Evolutionary conservation across 2,329 filamentous ascomycete species (phyloP), one percentile per base, ranked within the genome.

Genomic region (Pestalotiopsis sp.): DNA sequence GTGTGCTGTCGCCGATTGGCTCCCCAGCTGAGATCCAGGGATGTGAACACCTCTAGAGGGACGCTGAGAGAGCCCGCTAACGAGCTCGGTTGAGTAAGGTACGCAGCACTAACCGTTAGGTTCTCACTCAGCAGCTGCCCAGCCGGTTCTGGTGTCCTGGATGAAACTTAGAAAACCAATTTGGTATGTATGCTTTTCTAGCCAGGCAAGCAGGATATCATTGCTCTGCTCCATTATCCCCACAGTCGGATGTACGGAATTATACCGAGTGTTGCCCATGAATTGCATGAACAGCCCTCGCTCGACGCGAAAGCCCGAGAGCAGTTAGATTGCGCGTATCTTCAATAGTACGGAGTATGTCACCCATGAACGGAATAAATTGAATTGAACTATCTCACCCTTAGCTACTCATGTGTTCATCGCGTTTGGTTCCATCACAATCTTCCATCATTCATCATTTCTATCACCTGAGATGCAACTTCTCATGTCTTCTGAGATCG

Each of bases 401-500:
- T 9, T 36, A 9, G 31, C 31, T 36, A 36, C 7, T 36, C 31
- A 36, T 36, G 31, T 36, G 9, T 36, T 9, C 31, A 9, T 36
- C 7, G 7, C 7, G 31, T 36, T 36, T 36, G 1, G 9, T 36
- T 36, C 45, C 17, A 9, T 17, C 45, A 23, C 45, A 52, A n/a
- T 7, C 9, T 9, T n/a, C 14, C 6, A 9, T 25, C 3, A 12
- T 25, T 25, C 25, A 23, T 27, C 4, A 17, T 36, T 52, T 31
- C 9, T 39, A 63, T 20, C 9, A 56, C 49, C 62, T 67, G 7
- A 41, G 25, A 45, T 69, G 68, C 3, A 68, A 17, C n/a, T 58
- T 69, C 66, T 68, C 65, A 17, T 69, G 68, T 9, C 68, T 59
- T 17, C 27, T 67, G 14, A 66, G 56, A 58, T 69, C 68, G 14